Base-by-base conservation (phyloP, 2,329 filamentous ascomycete genomes). In the Trichoderma sp. region DNA sequence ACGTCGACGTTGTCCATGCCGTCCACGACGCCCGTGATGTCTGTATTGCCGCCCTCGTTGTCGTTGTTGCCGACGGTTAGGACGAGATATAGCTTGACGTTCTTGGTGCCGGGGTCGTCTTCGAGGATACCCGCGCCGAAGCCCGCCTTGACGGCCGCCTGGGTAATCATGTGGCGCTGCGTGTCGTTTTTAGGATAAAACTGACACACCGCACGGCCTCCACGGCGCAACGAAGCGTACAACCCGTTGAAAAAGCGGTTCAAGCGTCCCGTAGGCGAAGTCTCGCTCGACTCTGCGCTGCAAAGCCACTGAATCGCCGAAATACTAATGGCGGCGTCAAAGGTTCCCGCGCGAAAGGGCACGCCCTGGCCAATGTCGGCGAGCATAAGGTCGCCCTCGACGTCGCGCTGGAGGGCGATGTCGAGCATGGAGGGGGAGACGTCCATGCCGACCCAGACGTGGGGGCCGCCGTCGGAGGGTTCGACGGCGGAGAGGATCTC, bases 231-330 rank as follows among this genome's bases (percentile, higher is more conserved):
- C 73, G 90, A 91, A 0, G 94, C 92, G 82, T 98, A 99, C 2
- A 99, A 83, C 0, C 94, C 94, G 77, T 97, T 94, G 81, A 99
- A 99, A 79, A 99, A 99, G 58, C 95, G 86, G 5, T 89, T 88
- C 30, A 99, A 82, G 6, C 96, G 85, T 0, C 92, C 93, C 32
- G 92, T 88, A 1, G 94, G 92, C 1, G 88, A 93, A 0, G 96
- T 95, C 64, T 97, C 94, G 78, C 90, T 93, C 72, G 88, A 93
- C 81, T 98, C 96, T 53, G 95, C 96, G 81, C 97, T 98, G 82
- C 96, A 99, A 34, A 99, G 86, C 96, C 96, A 99, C 82, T 99
- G 96, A n/a, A 99, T 92, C 0, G 96, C 96, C 76, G 90, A 94
- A 79, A 99, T 98, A 78, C 91, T 94, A 76, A 99, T 94, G 26